Evolutionary conservation across 108 stramenopile genomes (phyloP).

Genomic region (Craspedostauros australis): DNA sequence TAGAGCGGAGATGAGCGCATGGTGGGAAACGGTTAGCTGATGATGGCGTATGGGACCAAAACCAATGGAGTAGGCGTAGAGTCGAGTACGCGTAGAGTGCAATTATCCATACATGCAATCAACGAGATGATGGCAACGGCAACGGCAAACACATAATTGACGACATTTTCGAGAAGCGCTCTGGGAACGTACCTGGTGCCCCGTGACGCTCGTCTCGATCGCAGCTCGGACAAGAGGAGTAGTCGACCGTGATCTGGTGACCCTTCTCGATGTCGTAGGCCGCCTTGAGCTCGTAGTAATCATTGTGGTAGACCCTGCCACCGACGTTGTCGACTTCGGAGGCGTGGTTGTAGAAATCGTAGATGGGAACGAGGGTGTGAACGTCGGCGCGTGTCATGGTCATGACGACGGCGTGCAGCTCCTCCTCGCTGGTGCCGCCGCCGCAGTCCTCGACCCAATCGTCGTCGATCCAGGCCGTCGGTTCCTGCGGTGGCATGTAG

Average conservation of each 20-base stretch:
- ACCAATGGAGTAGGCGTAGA: too few relatives aligned
- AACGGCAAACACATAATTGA: constrained; percentile 23
- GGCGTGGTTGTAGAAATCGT: constrained; percentile 36
- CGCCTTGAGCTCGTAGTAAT: constrained; percentile 18
- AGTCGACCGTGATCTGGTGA: constrained; percentile 54
- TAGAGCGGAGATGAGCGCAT: too few relatives aligned
- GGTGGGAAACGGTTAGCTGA: too few relatives aligned
- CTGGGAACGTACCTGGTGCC: too few relatives aligned
- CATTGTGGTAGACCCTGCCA: background rate
- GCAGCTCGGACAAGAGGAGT: constrained; percentile 53
- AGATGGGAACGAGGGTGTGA: constrained; percentile 55
- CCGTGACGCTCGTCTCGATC: too few relatives aligned
- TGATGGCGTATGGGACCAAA: too few relatives aligned
- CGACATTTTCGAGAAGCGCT: constrained; percentile 57
- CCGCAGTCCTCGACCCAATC: constrained; percentile 14
- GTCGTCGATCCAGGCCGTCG: constrained; percentile 7
- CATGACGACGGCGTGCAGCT: constrained; percentile 17
- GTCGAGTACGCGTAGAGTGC: too few relatives aligned
- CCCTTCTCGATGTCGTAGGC: constrained; percentile 38
- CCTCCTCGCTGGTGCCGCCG: constrained; percentile 8
- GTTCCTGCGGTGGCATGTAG: background rate
- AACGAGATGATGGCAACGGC: constrained; percentile 35
- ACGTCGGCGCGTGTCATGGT: constrained; percentile 55
- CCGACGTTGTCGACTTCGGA: constrained; percentile 24
- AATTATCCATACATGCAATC: too few relatives aligned